phyloP scores from a whole-genome alignment of 176 grass and related monocot species.

The Puya raimondii region DNA sequence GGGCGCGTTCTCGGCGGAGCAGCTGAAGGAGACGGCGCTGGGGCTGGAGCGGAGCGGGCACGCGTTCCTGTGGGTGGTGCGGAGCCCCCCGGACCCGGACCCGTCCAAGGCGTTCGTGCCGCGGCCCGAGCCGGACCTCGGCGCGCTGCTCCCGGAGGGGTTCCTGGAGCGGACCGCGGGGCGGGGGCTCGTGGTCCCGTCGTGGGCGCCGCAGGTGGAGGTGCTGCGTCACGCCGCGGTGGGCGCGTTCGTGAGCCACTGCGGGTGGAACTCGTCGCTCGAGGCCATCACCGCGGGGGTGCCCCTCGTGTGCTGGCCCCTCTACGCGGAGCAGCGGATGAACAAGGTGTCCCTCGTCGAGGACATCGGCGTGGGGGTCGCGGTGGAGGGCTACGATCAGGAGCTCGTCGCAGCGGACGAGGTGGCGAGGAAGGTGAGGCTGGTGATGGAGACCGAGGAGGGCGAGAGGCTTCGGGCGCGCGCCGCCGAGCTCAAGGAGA shows the following conservation, averaged over 20 bases:
- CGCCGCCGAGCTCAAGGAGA: neutral
- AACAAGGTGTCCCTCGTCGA: constrained; percentile 62
- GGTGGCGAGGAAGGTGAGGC: constrained; percentile 33
- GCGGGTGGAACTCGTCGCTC: constrained; percentile 22
- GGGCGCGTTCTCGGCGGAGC: constrained; percentile 15
- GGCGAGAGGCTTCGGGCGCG: neutral
- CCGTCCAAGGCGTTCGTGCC: neutral
- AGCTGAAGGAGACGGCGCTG: constrained; percentile 18
- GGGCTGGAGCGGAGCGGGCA: constrained; percentile 20
- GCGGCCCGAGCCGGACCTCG: constrained; percentile 4
- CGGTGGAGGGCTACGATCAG: constrained; percentile 30
- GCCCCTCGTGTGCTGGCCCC: constrained; percentile 36
- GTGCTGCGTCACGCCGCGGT: constrained; percentile 18
- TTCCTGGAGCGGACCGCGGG: constrained; percentile 25
- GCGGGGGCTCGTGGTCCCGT: constrained; percentile 19
- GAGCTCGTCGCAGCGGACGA: constrained; percentile 41
- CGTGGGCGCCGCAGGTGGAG: constrained; percentile 33
- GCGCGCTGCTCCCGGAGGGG: constrained; percentile 20
- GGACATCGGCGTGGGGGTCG: constrained; percentile 33
- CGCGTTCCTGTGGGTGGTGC: constrained; percentile 22
- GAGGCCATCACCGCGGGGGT: constrained; percentile 8
- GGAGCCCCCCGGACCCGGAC: neutral
- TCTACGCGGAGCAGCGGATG: constrained; percentile 57
- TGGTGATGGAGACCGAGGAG: constrained; percentile 23
- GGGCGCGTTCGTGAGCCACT: constrained; percentile 21